A percentile compares a stretch with the other conserved stretches of the same genome.
phyloP scores from a whole-genome alignment of 2,329 filamentous ascomycete species.

The Calonectria fujianensis region DNA sequence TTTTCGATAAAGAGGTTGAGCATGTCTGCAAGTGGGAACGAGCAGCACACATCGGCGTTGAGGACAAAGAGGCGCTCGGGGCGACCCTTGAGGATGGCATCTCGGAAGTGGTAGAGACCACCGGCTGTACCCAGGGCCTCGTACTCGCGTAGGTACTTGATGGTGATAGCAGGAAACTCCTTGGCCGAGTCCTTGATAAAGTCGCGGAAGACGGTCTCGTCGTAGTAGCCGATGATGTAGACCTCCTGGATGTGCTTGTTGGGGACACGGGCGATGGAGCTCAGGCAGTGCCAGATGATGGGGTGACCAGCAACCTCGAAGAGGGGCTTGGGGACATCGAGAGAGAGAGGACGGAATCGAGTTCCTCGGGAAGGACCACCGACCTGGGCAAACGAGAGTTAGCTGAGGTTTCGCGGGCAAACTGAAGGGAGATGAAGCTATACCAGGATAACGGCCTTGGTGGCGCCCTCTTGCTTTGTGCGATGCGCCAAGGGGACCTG shows the following conservation, averaged over 20 bases:
- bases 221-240: conserved; percentile 98
- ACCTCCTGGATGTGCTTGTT: conserved; percentile 90
- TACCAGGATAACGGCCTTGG: conserved; percentile 97
- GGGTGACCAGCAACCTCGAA: conserved; percentile 99
- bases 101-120: conserved; percentile 98
- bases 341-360: conserved; percentile 93
- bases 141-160: conserved; percentile 98
- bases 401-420: conserved; percentile 48
- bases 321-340: conserved; percentile 98
- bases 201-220: conserved; percentile 96
- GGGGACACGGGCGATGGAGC: conserved; percentile 91
- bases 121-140: conserved; percentile 96
- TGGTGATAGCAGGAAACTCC: conserved; percentile 88
- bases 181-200: conserved; percentile 94
- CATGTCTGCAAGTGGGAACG: conserved; percentile 97
- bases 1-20: conserved; percentile 94
- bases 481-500: conserved; percentile 73
- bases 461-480: conserved; percentile 75
- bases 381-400: conserved; percentile 75
- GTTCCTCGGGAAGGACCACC: conserved; percentile 97
- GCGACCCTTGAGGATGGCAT: conserved; percentile 96
- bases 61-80: conserved; percentile 97
- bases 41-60: conserved; percentile 99
- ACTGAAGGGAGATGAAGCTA: conserved; percentile 43
- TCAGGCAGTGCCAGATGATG: conserved; percentile 98